These are phyloP conservation scores for Carex pumila DNA, from an alignment of 176 grass and related monocot genomes.

Conservation along the genomic window DNA sequence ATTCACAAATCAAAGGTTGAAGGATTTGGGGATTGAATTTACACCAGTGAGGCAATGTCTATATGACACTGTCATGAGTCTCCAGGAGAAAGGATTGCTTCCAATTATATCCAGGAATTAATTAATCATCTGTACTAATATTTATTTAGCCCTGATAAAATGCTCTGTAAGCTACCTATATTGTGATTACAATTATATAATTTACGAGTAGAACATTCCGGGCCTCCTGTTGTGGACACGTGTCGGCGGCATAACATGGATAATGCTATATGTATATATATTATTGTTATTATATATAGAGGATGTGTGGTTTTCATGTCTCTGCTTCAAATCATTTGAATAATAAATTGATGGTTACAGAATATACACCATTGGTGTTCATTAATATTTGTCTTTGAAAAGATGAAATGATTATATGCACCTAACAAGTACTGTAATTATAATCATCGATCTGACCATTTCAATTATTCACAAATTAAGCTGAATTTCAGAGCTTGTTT, in stretches of 20 bases:
- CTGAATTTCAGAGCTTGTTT: not conserved
- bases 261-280: not conserved
- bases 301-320: not conserved
- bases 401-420: not conserved
- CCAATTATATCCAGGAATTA: slow-evolving; percentile 5
- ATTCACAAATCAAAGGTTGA: slow-evolving; percentile 65
- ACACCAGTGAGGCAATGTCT: slow-evolving; percentile 33
- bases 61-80: slow-evolving; percentile 32
- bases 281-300: not conserved
- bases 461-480: not conserved
- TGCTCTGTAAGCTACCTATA: not conserved
- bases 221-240: not conserved
- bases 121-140: not conserved
- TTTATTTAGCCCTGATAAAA: not conserved
- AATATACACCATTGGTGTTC: not conserved
- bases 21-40: slow-evolving; percentile 60
- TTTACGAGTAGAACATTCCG: not conserved
- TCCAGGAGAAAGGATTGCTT: slow-evolving; percentile 35
- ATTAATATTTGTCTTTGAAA: not conserved
- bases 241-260: not conserved
- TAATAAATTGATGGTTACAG: not conserved
- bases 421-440: not conserved
- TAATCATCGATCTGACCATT: not conserved
- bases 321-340: not conserved
- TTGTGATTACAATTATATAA: not conserved